Base-by-base conservation (phyloP, 768 basidiomycete species). In the Phlebiopsis gigantea region DNA sequence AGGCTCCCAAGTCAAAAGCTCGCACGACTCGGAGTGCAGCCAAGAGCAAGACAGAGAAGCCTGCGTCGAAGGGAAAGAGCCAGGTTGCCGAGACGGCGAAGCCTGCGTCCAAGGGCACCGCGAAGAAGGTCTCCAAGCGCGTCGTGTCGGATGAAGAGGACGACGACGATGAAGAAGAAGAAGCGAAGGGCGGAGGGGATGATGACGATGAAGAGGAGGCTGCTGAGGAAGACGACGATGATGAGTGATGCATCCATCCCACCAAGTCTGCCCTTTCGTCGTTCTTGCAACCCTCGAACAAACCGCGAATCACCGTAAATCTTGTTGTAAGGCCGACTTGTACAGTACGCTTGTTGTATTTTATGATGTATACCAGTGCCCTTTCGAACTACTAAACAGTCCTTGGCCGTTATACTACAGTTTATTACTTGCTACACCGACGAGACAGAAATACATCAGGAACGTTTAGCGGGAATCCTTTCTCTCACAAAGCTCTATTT, bases 81-180 rank as follows among this genome's bases (percentile, higher is more conserved):
- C 59, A 61, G 54, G 57, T 50, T 28, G 2, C 53, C 2, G 58
- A 19, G 5, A 28, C 57, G 44, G 46, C 63, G 19, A 50, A 58
- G 43, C 44, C 64, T 21, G 47, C 46, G 25, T 19, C 62, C 2
- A 64, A 64, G 58, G 21, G 55, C 25, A 47, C 42, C 29, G 25
- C 60, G 25, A 49, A 62, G 22, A 65, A 64, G 57, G 55, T 57
- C 17, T n/a, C 49, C 22, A 63, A 62, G 56, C 61, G 61, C 31
- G 60, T 64, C 22, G 63, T 57, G 48, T 58, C 58, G 6, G 67
- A 66, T 24, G 79, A 79, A 54, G 84, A 84, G 55, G 82, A 80
- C 57, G 77, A 75, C 55, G 76, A 78, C 55, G 71, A 68, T 5
- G 50, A 41, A 46, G 66, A 69, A 19, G 69, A 72, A 46, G 69